A percentile compares a stretch with the other conserved stretches of the same genome.
phyloP scores from a whole-genome alignment of 1,284 basidiomycete genomes.

The Trametes pubescens region DNA sequence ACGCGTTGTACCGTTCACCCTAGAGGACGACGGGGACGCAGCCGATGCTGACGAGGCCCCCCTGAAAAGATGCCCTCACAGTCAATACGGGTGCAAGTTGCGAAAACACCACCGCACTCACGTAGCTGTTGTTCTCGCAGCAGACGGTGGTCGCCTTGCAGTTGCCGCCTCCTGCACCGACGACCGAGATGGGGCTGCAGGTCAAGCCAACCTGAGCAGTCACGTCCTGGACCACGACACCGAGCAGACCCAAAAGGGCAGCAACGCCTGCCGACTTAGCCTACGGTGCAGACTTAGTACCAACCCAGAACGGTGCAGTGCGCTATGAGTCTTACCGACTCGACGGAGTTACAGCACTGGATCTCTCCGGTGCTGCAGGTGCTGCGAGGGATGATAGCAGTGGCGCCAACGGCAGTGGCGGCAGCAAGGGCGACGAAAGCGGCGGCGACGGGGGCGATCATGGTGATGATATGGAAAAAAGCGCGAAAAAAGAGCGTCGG shows the following conservation, averaged over 20 bases:
- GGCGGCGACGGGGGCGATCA: slow-evolving; percentile 22
- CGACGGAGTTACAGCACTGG: slow-evolving; percentile 25
- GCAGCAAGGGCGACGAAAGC: slow-evolving; percentile 18
- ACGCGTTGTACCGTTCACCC: background rate
- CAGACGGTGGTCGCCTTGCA: slow-evolving; percentile 25
- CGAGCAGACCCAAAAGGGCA: slow-evolving; percentile 22
- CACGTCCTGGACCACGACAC: slow-evolving; percentile 15
- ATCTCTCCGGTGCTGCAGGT: slow-evolving; percentile 27
- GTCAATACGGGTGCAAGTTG: too few relatives aligned
- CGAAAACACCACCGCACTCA: slow-evolving; percentile 1
- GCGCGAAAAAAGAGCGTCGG: slow-evolving; percentile 10
- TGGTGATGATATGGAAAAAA: slow-evolving; percentile 13
- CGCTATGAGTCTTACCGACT: slow-evolving; percentile 2
- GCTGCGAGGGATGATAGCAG: slow-evolving; percentile 16
- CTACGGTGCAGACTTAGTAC: background rate
- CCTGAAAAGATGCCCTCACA: slow-evolving; percentile 13
- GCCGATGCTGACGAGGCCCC: slow-evolving; percentile 34
- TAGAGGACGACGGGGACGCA: slow-evolving; percentile 31
- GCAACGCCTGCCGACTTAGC: background rate
- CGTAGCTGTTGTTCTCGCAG: slow-evolving; percentile 31
- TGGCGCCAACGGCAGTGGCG: slow-evolving; percentile 21
- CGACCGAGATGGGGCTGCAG: slow-evolving; percentile 30
- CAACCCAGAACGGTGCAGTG: background rate
- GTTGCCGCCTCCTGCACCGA: background rate
- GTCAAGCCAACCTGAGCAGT: slow-evolving; percentile 22